Evolutionary conservation across 805 yeast genomes (phyloP), one percentile per base, ranked within the genome.

Genomic region (Ogataea paraovalis): DNA sequence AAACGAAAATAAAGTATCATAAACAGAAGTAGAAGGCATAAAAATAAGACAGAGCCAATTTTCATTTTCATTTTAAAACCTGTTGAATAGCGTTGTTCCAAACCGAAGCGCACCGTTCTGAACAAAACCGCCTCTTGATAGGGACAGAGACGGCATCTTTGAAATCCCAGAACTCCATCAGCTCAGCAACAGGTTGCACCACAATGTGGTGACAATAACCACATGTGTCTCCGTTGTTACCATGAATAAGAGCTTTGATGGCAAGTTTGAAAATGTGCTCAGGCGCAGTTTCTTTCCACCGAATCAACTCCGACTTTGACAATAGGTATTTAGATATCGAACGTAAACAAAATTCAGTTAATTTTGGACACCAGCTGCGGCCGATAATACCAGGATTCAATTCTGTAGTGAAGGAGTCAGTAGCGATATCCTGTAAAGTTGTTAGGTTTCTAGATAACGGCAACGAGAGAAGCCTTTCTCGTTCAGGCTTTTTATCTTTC

Each of bases 161-260:
- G 41, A 80, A 69, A 54, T 82, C 82, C 87, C 87, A 82, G 86
- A 86, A 82, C 58, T 82, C 87, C 50, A 75, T 58, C 1, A 75
- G 71, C 54, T 81, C 83, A 0, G 85, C 86, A 13, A 73, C 70
- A 2, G 83, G 78, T 46, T 80, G 82, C 6, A 80, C 74, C 3
- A 75, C 68, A n/a, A 73, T 66, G 3, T 61, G 48, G 7, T 68
- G 62, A 60, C 87, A 82, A 38, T 68, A 66, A 3, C 79, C 75
- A 58, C 87, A 82, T 0, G 71, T 65, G 49, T 80, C 83, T 14
- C 74, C 72, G 54, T 72, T 71, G 3, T 69, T 60, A 2, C 76
- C 85, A 52, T 74, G 74, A 25, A 74, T 71, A n/a, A 82, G 65
- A 0, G 85, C 83, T 45, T 70, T 70, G 2, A 77, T 72, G 0